Base-by-base conservation (phyloP, 805 yeast genomes). In the Sungouiella thailandica region DNA sequence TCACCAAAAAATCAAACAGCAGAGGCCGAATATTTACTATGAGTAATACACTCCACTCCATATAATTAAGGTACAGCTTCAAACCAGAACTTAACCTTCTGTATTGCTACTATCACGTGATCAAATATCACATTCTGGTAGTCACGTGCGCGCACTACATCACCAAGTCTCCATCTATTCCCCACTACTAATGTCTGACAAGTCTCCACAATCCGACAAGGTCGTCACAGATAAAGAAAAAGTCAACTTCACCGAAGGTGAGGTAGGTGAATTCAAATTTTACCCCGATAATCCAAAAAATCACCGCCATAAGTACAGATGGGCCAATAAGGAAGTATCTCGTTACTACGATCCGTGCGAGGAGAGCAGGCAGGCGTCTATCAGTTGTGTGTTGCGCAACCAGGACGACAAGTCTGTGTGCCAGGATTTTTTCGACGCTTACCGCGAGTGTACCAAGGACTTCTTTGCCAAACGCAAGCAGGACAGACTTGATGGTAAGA, bases 261-360 rank as follows among this genome's bases (percentile, higher is more conserved):
- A 61, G 4, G 51, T 60, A 0, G 77, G 77, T 3, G 64, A 75
- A 13, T 72, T 66, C 55, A 79, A 78, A 52, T 82, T 76, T 51
- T 87, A 83, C 50, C 97, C 97, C 1, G 98, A 93, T 45, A 78
- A 79, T 35, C 97, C 97, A 16, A 78, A 83, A 7, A 75, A 80
- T 25, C 72, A 75, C 33, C 61, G 76, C 17, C 89, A 85, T 53
- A 79, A 78, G 50, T 73, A 73, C 41, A 67, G 76, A 37, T 88
- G 88, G 68, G 68, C 78, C 1, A 62, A 75, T 56, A 89, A 90
- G 50, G 89, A 75, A 22, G 82, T 94, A 3, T 80, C 95, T 5
- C 77, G 83, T 53, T 93, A 71, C 57, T 90, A 83, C 51, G 97
- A 90, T 54, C 98, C 98, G 0, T 90, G 98, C 58, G 83, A 80